Base-by-base conservation (phyloP, 2,329 filamentous ascomycete species). In the Sarocladiaceae sp. region DNA sequence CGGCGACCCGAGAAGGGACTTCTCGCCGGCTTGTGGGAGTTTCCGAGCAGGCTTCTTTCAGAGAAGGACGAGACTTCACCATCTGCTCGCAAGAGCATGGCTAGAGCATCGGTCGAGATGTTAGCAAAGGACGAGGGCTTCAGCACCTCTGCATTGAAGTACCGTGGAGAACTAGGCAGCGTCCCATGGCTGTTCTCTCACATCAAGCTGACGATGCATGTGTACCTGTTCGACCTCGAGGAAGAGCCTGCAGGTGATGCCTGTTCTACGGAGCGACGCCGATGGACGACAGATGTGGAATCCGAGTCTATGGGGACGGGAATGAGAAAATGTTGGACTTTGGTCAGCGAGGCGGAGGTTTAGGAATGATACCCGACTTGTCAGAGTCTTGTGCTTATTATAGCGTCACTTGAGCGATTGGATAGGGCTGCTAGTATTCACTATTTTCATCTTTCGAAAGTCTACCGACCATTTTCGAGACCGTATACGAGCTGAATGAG, bases 181-280 rank as follows among this genome's bases (percentile, higher is more conserved):
- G 72, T 82, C 12, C 78, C 78, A 0, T 83, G 79, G 79, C 61
- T 77, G 6, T 82, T 82, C 55, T 82, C 79, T 1, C 79, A 83
- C 52, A 61, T 83, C 1, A 77, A 73, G 62, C 61, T 82, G 56
- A 77, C 72, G 1, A 82, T 82, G 79, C 76, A 82, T 54, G 78
- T 82, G 2, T 75, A 80, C 29, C 52, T 77, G 0, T 80, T 82
- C 54, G 65, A 68, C 12, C 12, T 76, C 3, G 61, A 64, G 13
- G 26, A 35, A n/a, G 36, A 42, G 6, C 12, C 36, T 10, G 23
- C 49, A 35, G 52, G 31, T 33, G 51, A 8, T 37, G n/a, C 1
- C 50, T 28, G 28, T 13, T 46, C 29, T 6, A 36, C 17, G 26
- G 35, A 50, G 18, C 66, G 66, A 25, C 77, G 75, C 70, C 67